Conservation (phyloP, 352 stramenopile genomes). For the Globisporangium viniferum region DNA sequence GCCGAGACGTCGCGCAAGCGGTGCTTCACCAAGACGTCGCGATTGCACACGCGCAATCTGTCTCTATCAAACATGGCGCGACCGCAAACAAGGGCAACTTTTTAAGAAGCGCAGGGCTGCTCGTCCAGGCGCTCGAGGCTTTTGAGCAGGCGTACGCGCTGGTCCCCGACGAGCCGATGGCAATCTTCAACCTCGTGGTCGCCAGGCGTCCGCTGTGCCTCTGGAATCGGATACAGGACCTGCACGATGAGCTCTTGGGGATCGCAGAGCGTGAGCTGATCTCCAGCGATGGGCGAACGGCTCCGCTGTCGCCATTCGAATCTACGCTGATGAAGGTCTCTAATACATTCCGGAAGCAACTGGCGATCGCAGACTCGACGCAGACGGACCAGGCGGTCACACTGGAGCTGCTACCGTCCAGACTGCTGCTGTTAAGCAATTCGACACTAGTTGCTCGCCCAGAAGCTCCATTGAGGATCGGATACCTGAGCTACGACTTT, state of each 20-base stretch:
- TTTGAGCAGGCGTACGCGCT: conserved; percentile 24
- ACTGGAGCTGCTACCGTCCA: conserved; percentile 29
- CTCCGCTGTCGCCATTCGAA: conserved; percentile 65
- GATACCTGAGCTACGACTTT: conserved; percentile 90
- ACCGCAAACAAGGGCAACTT: conserved; percentile 80
- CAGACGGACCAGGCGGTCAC: conserved; percentile 36
- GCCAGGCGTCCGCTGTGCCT: conserved; percentile 52
- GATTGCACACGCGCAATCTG: conserved; percentile 22
- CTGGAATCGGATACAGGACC: conserved; percentile 47
- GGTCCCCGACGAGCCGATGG: conserved; percentile 26
- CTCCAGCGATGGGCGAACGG: background rate
- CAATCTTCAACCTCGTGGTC: conserved; percentile 50
- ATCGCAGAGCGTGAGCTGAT: conserved; percentile 23
- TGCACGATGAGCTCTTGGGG: conserved; percentile 42
- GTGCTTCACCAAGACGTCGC: conserved; percentile 43
- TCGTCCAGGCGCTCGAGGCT: conserved; percentile 42
- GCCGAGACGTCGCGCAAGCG: conserved; percentile 32
- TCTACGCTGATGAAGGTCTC: conserved; percentile 57
- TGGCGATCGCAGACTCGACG: conserved; percentile 32
- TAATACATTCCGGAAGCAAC: conserved; percentile 38
- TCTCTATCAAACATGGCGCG: conserved; percentile 20
- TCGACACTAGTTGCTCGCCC: conserved; percentile 11
- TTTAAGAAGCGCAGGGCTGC: conserved; percentile 41
- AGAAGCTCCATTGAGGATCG: conserved; percentile 54
- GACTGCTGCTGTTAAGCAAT: background rate